Base-by-base conservation (phyloP, 805 yeast genomes). In the Ogataea pilisensis region DNA sequence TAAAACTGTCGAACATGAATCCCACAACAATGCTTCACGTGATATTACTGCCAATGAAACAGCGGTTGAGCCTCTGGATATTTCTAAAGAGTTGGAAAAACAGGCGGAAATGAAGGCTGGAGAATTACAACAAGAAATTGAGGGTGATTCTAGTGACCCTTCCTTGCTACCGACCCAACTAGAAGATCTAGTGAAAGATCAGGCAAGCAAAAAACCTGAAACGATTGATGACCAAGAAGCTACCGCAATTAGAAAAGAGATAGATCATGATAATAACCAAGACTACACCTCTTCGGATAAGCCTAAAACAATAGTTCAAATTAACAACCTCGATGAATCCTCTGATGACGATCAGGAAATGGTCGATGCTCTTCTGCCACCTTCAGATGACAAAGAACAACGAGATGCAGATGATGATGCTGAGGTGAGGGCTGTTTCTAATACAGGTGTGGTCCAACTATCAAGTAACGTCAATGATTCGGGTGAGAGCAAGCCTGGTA, bases 281-380 rank as follows among this genome's bases (percentile, higher is more conserved):
- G 17, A 27, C n/a, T 21, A 8, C 22, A 34, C 38, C 9, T 28
- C 36, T n/a, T n/a, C n/a, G n/a, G n/a, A n/a, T n/a, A n/a, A n/a
- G n/a, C n/a, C n/a, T n/a, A n/a, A n/a, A n/a, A n/a, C n/a, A n/a
- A n/a, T n/a, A n/a, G n/a, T n/a, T n/a, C n/a, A n/a, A n/a, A n/a
- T n/a, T n/a, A n/a, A n/a, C 26, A 11, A 22, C 11, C 26, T 22
- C 26, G 26, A 39, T 9, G 41, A 36, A 11, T 46, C 44, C 9
- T 37, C 43, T 19, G 45, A 44, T n/a, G 47, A 46, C 27, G 47
- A 46, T 28, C 48, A 43, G 33, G 50, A 43, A 22, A 43, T 46
- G 48, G 47, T 48, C n/a, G 46, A 42, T 29, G 48, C 45, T 12
- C 45, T 44, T 3, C 41, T 44, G 5, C 47, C 50, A 22, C 48